phyloP scores from a whole-genome alignment of 1,284 basidiomycete genomes.

The Phylloboletellus chloephorus region DNA sequence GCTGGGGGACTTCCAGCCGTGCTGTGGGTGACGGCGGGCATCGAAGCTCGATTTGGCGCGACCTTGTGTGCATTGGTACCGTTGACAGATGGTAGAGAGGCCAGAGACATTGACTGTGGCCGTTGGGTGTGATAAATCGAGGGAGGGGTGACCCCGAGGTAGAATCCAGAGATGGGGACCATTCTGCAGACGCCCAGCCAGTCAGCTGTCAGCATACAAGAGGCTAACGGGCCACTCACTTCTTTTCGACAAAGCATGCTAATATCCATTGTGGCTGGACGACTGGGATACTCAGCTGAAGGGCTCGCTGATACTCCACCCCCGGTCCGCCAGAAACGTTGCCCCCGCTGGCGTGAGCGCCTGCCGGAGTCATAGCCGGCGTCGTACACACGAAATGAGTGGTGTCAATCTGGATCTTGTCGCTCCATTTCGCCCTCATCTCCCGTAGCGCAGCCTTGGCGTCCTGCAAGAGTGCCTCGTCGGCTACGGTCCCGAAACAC shows the following conservation, averaged over 20 bases:
- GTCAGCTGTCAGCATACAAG: background rate
- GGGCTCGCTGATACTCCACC: conserved; percentile 84
- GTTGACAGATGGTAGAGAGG: conserved; percentile 40
- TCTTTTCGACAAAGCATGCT: conserved; percentile 77
- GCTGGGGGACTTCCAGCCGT: conserved; percentile 19
- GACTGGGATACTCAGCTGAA: conserved; percentile 85
- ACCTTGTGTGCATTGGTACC: conserved; percentile 35
- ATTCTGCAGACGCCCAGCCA: conserved; percentile 48
- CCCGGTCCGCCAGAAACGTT: conserved; percentile 51
- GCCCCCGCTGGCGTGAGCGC: conserved; percentile 50
- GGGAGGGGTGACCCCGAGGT: conserved; percentile 63
- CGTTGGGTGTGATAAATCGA: conserved; percentile 45
- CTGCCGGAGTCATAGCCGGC: conserved; percentile 61
- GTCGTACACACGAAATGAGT: conserved; percentile 95
- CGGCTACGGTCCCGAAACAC: conserved; percentile 85
- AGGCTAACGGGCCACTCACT: conserved; percentile 43
- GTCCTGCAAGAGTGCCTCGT: conserved; percentile 69
- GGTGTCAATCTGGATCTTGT: conserved; percentile 93
- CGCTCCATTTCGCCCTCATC: conserved; percentile 82
- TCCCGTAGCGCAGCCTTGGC: conserved; percentile 71
- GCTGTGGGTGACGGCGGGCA: conserved; percentile 19
- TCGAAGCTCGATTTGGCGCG: conserved; percentile 28
- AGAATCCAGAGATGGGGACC: conserved; percentile 78
- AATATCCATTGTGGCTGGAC: conserved; percentile 89
- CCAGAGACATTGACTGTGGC: conserved; percentile 75